Conservation (phyloP, 805 yeast genomes). For the Wickerhamiella azyma region DNA sequence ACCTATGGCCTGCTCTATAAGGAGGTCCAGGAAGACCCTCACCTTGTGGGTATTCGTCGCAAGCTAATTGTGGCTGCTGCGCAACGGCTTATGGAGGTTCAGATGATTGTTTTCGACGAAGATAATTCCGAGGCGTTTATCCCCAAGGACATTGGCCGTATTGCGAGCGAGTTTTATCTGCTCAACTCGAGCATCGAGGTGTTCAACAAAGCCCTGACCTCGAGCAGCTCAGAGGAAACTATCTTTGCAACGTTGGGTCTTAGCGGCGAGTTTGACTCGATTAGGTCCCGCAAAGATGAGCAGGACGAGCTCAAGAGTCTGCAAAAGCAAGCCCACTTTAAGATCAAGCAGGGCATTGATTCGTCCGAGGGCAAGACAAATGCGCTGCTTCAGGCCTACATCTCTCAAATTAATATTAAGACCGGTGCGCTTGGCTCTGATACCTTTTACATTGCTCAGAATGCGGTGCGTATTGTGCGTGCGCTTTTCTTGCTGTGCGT, state of each 20-base stretch:
- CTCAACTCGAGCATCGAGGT: constrained; percentile 76
- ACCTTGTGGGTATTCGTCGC: constrained; percentile 56
- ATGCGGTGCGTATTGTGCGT: constrained; percentile 82
- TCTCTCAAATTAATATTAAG: constrained; percentile 56
- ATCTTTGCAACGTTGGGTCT: constrained; percentile 74
- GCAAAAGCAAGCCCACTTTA: constrained; percentile 29
- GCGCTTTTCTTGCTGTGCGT: constrained; percentile 80
- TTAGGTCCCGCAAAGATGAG: constrained; percentile 84
- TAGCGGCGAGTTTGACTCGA: constrained; percentile 87
- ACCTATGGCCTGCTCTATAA: constrained; percentile 84
- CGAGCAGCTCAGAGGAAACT: constrained; percentile 84
- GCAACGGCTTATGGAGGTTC: constrained; percentile 64
- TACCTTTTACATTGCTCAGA: constrained; percentile 87
- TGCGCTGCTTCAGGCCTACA: constrained; percentile 72
- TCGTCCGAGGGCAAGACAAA: constrained; percentile 79
- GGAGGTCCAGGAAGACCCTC: constrained; percentile 72
- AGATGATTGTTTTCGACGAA: constrained; percentile 90
- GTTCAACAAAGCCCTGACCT: constrained; percentile 72
- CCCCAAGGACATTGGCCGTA: constrained; percentile 82
- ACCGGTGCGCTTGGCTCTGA: constrained; percentile 81
- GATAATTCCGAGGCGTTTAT: constrained; percentile 54
- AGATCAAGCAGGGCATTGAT: constrained; percentile 60
- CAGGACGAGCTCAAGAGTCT: constrained; percentile 52
- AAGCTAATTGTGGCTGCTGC: constrained; percentile 72
- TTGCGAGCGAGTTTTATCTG: constrained; percentile 87